phyloP scores from a whole-genome alignment of 305 asterid species.

The Coffea humblotiana region DNA sequence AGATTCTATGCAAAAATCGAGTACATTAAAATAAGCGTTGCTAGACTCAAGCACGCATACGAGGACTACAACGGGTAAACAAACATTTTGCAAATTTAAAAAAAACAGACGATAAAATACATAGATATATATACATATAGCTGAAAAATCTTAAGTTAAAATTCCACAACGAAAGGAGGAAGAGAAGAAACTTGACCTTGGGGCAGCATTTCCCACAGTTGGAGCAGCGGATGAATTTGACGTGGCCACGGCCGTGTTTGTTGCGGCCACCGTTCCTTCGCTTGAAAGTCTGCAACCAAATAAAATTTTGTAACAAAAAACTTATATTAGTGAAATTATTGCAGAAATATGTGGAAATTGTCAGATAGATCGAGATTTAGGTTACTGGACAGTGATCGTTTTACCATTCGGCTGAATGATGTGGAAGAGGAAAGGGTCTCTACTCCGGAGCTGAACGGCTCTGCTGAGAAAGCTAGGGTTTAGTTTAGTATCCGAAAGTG shows the following conservation, averaged over 20 bases:
- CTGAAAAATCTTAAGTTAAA: too few species aligned
- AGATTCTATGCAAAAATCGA: not conserved
- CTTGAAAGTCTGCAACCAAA: slow-evolving; percentile 68
- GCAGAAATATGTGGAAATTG: not conserved
- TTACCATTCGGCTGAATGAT: not conserved
- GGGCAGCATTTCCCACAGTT: slow-evolving; percentile 96
- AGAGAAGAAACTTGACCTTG: slow-evolving; percentile 46
- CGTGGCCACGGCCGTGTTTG: slow-evolving; percentile 91
- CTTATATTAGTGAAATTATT: not conserved
- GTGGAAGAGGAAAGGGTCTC: not conserved
- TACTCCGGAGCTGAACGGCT: not conserved
- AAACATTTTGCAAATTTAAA: not conserved
- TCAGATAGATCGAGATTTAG: not conserved
- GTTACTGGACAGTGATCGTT: not conserved
- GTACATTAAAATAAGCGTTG: not conserved
- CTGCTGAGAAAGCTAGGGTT: not conserved
- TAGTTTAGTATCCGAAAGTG: not conserved
- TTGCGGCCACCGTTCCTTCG: slow-evolving; percentile 89
- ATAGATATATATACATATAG: too few species aligned
- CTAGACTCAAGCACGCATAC: not conserved
- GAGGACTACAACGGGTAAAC: too few species aligned
- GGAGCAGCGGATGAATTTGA: slow-evolving; percentile 80
- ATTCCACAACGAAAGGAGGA: not conserved
- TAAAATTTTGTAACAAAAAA: not conserved
- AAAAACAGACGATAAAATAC: not conserved